Percentiles rank a stretch among this genome's conserved stretches.
Evolutionary conservation across 2,329 filamentous ascomycete genomes (phyloP).

Genomic region (Triangularia verruculosa): DNA sequence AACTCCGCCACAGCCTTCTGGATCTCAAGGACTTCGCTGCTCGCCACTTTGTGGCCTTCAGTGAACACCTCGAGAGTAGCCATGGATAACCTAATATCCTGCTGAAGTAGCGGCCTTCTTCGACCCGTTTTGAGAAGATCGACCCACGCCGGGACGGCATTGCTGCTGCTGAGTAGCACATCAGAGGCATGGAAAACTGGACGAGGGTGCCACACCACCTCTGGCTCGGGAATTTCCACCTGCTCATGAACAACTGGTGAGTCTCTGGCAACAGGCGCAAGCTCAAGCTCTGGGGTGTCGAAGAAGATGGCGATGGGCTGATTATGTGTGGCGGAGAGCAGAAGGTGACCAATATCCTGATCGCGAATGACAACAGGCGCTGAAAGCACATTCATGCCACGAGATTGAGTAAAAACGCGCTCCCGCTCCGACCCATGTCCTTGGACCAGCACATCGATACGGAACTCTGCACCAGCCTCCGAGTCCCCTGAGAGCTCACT

Average conservation of each 20-base stretch:
- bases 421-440: slow-evolving; percentile 56
- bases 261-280: slow-evolving; percentile 34
- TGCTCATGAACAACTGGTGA: slow-evolving; percentile 41
- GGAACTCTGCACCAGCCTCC: slow-evolving; percentile 58
- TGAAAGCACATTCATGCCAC: slow-evolving; percentile 49
- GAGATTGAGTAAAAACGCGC: slow-evolving; percentile 53
- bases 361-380: slow-evolving; percentile 55
- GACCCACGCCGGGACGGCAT: slow-evolving; percentile 47
- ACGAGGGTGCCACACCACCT: slow-evolving; percentile 60
- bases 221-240: slow-evolving; percentile 40
- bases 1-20: slow-evolving; percentile 69
- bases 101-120: slow-evolving; percentile 50
- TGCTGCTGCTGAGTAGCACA: slow-evolving; percentile 52
- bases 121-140: slow-evolving; percentile 45
- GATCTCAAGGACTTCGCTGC: slow-evolving; percentile 65
- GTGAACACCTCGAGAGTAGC: slow-evolving; percentile 70
- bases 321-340: slow-evolving; percentile 57
- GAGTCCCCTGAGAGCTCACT: slow-evolving; percentile 56
- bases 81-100: slow-evolving; percentile 67
- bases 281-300: slow-evolving; percentile 54
- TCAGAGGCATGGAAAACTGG: slow-evolving; percentile 63
- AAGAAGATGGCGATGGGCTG: slow-evolving; percentile 59
- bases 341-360: slow-evolving; percentile 61
- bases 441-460: slow-evolving; percentile 58
- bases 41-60: slow-evolving; percentile 68